Evolutionary conservation across 2,329 filamentous ascomycete genomes (phyloP), one percentile per base, ranked within the genome.

Genomic region (Fusarium devonianum): DNA sequence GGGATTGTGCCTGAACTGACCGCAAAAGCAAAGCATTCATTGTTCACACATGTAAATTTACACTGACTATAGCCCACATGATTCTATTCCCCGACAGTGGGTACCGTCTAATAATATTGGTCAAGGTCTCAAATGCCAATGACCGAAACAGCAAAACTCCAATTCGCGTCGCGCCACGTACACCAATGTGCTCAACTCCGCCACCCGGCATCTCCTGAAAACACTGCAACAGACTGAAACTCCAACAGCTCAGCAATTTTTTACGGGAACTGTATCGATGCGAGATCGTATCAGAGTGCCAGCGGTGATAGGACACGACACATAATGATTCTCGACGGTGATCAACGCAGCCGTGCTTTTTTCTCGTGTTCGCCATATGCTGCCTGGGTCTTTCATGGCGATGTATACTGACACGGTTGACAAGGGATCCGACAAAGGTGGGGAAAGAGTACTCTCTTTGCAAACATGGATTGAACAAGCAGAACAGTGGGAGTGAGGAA

Each of bases 81-180:
- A 33, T 43, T 23, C 30, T 32, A 46, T 40, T 30, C 22, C 43
- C 19, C 36, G 30, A 56, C 45, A 41, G 18, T 33, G 11, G 34
- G n/a, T 44, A 14, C 41, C 33, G 34, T 59, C 34, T 59, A 59
- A 33, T 44, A 51, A 48, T 56, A 59, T 59, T 56, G n/a, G n/a
- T n/a, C n/a, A n/a, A n/a, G n/a, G n/a, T n/a, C n/a, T n/a, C n/a
- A n/a, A n/a, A n/a, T n/a, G n/a, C n/a, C n/a, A n/a, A n/a, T n/a
- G n/a, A n/a, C n/a, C n/a, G 9, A 16, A 42, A 25, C 23, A 46
- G 12, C 26, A 60, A 39, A 59, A 59, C 56, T 57, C 56, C 51
- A 52, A 41, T 42, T 43, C 32, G 14, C 40, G 33, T 44, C 46
- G 26, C 30, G 23, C 42, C 37, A 32, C 39, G 21, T 59, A 56